Percentiles rank a stretch among this genome's conserved stretches.
Conservation (phyloP, 169 alveolate species). For the Babesia sp. region DNA sequence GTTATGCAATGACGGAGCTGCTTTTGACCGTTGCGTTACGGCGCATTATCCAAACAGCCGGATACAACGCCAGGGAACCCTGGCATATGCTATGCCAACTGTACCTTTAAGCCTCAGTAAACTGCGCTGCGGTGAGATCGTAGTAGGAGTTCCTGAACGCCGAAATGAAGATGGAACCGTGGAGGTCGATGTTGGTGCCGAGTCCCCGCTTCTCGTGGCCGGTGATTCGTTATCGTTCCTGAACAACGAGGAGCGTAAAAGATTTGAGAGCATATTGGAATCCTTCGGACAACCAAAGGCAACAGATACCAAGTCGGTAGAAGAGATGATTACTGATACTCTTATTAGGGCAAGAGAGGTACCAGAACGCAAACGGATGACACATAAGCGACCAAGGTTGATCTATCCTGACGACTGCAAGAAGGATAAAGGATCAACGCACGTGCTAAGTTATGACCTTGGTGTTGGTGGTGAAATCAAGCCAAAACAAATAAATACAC, state of each 20-base stretch:
- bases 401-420: slow-evolving; percentile 44
- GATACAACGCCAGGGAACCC: background rate
- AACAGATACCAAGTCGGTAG: slow-evolving; percentile 5
- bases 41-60: background rate
- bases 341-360: slow-evolving; percentile 20
- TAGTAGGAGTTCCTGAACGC: slow-evolving; percentile 35
- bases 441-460: slow-evolving; percentile 34
- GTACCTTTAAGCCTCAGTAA: slow-evolving; percentile 28
- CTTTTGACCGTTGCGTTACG: background rate
- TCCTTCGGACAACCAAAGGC: background rate
- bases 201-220: slow-evolving; percentile 42
- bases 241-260: slow-evolving; percentile 25
- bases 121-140: slow-evolving; percentile 56
- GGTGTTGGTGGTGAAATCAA: slow-evolving; percentile 62
- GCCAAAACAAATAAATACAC: slow-evolving; percentile 26
- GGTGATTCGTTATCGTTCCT: slow-evolving; percentile 36
- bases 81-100: slow-evolving; percentile 11
- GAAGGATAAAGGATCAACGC: background rate
- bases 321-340: slow-evolving; percentile 38
- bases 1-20: background rate
- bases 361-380: slow-evolving; percentile 44
- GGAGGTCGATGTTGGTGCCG: slow-evolving; percentile 62
- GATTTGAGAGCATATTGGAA: slow-evolving; percentile 15
- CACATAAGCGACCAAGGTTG: slow-evolving; percentile 37
- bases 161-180: slow-evolving; percentile 59